phyloP scores from a whole-genome alignment of 2,329 filamentous ascomycete genomes.

The Plectosphaerella cucumerina region DNA sequence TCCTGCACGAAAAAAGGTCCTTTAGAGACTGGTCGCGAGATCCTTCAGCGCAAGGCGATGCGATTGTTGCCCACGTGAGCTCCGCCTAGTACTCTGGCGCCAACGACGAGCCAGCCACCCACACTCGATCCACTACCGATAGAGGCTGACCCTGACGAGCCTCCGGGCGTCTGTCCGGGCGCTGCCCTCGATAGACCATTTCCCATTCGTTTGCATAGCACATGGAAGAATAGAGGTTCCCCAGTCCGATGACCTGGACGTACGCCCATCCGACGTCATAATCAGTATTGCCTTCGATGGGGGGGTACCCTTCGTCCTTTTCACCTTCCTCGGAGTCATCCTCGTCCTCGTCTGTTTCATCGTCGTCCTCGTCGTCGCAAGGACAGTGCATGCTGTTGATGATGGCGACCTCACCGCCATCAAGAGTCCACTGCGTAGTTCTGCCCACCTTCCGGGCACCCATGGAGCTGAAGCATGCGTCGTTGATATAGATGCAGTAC shows the following conservation, averaged over 20 bases:
- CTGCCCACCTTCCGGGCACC: background rate
- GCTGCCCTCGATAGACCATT: too few species aligned
- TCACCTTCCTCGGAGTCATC: background rate
- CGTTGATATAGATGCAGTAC: constrained; percentile 1
- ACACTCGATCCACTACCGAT: background rate
- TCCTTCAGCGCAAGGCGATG: too few species aligned
- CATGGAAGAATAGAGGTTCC: background rate
- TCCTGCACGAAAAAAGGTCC: too few species aligned
- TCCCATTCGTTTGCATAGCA: too few species aligned
- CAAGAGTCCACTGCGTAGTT: background rate
- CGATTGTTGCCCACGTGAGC: too few species aligned
- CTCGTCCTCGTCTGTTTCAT: background rate
- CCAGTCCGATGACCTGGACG: background rate
- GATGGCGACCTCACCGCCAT: background rate
- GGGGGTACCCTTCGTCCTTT: background rate
- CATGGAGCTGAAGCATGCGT: background rate
- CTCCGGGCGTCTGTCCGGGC: background rate
- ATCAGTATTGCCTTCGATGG: too few species aligned
- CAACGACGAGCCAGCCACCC: too few species aligned
- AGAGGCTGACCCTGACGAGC: background rate
- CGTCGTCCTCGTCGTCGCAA: background rate
- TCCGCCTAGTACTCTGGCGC: too few species aligned
- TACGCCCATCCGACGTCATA: background rate
- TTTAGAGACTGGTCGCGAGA: too few species aligned
- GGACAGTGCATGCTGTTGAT: background rate